Evolutionary conservation across 2,329 filamentous ascomycete species (phyloP).

Genomic region (Emmonsiellopsis sp.): DNA sequence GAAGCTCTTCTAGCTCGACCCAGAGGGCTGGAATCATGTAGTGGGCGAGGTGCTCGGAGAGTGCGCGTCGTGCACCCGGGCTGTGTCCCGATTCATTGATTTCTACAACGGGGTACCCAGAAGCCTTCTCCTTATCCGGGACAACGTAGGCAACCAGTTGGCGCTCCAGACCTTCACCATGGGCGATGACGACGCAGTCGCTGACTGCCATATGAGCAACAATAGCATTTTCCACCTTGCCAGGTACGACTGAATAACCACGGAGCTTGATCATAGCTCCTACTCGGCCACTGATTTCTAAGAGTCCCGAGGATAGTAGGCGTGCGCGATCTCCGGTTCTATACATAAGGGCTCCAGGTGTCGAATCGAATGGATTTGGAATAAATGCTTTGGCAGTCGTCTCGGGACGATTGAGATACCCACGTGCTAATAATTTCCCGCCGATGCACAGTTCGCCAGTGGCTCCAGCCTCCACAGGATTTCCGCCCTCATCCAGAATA

Average conservation of each 20-base stretch:
- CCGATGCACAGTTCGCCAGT: conserved; percentile 69
- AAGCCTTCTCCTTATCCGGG: conserved; percentile 49
- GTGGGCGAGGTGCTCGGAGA: conserved; percentile 61
- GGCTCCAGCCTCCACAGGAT: conserved; percentile 52
- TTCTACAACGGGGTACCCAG: conserved; percentile 51
- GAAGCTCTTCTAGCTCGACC: conserved; percentile 62
- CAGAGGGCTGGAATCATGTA: conserved; percentile 78
- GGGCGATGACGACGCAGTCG: conserved; percentile 62
- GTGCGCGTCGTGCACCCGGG: conserved; percentile 54
- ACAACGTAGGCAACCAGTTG: conserved; percentile 73
- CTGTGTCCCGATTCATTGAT: conserved; percentile 66
- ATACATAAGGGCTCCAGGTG: conserved; percentile 60
- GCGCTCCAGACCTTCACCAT: conserved; percentile 65
- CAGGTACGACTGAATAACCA: conserved; percentile 68
- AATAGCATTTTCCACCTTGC: conserved; percentile 66
- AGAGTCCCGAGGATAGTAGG: conserved; percentile 55
- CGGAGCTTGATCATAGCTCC: conserved; percentile 75
- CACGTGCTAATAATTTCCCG: conserved; percentile 63
- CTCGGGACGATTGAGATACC: conserved; percentile 72
- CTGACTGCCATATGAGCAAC: conserved; percentile 60
- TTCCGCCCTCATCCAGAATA: conserved; percentile 60
- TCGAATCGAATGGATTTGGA: conserved; percentile 53
- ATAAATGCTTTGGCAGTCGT: conserved; percentile 65
- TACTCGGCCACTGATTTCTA: conserved; percentile 68
- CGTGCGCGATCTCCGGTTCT: conserved; percentile 64